Base-by-base conservation (phyloP, 257 asterid genomes). In the Nicotiana undulata region DNA sequence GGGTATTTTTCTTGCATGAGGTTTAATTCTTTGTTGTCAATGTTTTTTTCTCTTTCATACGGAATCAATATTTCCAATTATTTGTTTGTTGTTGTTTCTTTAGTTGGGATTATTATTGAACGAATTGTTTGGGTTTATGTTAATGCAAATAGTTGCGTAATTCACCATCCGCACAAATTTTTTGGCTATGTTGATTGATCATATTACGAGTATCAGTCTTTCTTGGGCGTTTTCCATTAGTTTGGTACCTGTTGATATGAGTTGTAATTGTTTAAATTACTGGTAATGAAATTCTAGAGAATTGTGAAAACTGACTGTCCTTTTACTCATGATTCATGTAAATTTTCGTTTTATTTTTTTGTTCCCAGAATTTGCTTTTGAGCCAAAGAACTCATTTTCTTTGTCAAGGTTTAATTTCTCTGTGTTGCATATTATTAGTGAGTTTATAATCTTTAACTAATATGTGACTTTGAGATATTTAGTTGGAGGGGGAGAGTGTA, bases 401-500 rank as follows among this genome's bases (percentile, higher is more conserved):
- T 40, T 32, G 77, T 18, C 56, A 68, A 40, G 20, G 58, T 68
- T 68, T 34, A 34, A 0, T 34, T 67, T 37, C 15, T 56, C 10
- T 68, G 76, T n/a, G 31, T 64, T 64, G 49, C 17, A 29, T 64
- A 28, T 7, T 29, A 7, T 31, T 3, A 16, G 13, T 64, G 24
- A 29, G 46, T 64, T 20, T 20, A 40, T 10, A 44, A 20, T 68
- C 77, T 40, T 68, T 40, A 68, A 68, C 77, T 68, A n/a, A 40
- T 40, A 40, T 68, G 12, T 11, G 77, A 29, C n/a, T n/a, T 56
- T 64, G 87, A 53, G 37, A 16, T 7, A 34, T 11, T 53, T 46
- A 49, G 34, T n/a, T 79, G 96, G 82, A 68, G 90, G 83, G 44
- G 96, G 81, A 37, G 58, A 70, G 34, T 31, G 44, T 70, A 89